These are phyloP conservation scores for Parathielavia appendiculata DNA, from an alignment of 495 filamentous ascomycete genomes.

Conservation along the genomic window DNA sequence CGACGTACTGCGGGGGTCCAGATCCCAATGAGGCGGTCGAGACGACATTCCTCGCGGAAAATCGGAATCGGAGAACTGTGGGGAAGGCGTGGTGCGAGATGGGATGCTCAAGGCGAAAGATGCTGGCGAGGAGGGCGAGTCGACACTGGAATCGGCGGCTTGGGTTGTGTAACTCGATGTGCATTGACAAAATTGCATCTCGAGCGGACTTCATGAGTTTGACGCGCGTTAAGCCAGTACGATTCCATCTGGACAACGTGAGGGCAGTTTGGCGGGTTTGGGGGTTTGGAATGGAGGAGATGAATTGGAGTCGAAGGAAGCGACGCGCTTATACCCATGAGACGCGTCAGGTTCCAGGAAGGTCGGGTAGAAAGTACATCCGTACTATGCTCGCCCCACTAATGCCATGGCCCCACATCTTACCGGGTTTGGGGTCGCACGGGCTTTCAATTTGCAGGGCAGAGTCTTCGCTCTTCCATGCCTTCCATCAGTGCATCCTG, in stretches of 20 bases:
- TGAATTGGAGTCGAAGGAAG: background rate
- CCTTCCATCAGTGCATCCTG: background rate
- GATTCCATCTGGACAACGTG: slow-evolving; percentile 22
- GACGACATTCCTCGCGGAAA: slow-evolving; percentile 60
- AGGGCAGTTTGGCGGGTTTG: slow-evolving; percentile 18
- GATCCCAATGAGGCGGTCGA: slow-evolving; percentile 35
- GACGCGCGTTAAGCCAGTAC: slow-evolving; percentile 6
- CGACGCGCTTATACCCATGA: background rate
- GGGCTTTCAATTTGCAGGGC: background rate
- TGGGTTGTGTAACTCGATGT: slow-evolving; percentile 24
- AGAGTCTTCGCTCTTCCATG: too few species aligned
- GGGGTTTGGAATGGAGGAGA: slow-evolving; percentile 9
- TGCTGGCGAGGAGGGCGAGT: slow-evolving; percentile 8
- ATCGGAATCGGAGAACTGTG: slow-evolving; percentile 61
- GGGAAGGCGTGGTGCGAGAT: slow-evolving; percentile 57
- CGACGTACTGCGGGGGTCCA: slow-evolving; percentile 33
- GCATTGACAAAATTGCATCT: slow-evolving; percentile 16
- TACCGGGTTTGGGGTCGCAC: background rate
- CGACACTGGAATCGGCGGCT: slow-evolving; percentile 10
- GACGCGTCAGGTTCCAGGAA: slow-evolving; percentile 13
- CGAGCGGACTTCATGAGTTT: slow-evolving; percentile 12
- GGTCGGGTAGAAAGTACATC: background rate
- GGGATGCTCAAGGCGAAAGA: slow-evolving; percentile 41
- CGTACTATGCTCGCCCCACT: too few species aligned
- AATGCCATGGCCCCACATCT: background rate